These are phyloP conservation scores for Hippophae rhamnoides DNA, from an alignment of 306 rosid species.

Conservation along the genomic window DNA sequence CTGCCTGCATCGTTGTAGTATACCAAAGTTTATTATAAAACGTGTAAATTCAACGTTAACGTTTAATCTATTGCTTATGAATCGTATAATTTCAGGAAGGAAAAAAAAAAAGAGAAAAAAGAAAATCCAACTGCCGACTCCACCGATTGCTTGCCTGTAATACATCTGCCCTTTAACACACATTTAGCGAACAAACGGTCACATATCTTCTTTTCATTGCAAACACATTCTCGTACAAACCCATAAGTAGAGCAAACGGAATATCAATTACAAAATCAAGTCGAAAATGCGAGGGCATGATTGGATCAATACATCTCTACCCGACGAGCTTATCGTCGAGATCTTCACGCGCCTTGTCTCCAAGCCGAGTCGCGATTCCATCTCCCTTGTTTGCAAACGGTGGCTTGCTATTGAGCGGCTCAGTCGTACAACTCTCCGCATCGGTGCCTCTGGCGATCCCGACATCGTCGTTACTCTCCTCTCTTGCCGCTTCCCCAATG, in stretches of 20 bases:
- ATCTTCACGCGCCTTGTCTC: slow-evolving; percentile 56
- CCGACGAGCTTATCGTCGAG: slow-evolving; percentile 77
- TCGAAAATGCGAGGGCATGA: slow-evolving; percentile 45
- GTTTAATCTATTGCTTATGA: too few species aligned
- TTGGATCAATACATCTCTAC: slow-evolving; percentile 62
- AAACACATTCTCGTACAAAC: background rate
- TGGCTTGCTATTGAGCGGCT: slow-evolving; percentile 84
- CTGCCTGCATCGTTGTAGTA: too few species aligned
- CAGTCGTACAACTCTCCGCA: slow-evolving; percentile 57
- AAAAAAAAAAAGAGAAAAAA: too few species aligned
- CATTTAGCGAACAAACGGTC: too few species aligned
- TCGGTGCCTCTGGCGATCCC: slow-evolving; percentile 72
- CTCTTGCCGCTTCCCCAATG: slow-evolving; percentile 55
- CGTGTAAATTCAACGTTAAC: too few species aligned
- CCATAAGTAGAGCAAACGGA: too few species aligned
- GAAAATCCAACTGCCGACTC: too few species aligned
- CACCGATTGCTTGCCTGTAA: too few species aligned
- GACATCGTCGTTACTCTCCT: slow-evolving; percentile 52
- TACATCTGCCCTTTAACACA: too few species aligned
- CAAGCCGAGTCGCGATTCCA: slow-evolving; percentile 61
- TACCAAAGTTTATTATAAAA: too few species aligned
- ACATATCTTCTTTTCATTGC: background rate
- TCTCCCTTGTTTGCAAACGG: slow-evolving; percentile 82
- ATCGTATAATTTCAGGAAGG: too few species aligned
- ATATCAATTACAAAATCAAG: background rate